Evolutionary conservation across 2,329 filamentous ascomycete genomes (phyloP).

Genomic region (Blumeria graminis): DNA sequence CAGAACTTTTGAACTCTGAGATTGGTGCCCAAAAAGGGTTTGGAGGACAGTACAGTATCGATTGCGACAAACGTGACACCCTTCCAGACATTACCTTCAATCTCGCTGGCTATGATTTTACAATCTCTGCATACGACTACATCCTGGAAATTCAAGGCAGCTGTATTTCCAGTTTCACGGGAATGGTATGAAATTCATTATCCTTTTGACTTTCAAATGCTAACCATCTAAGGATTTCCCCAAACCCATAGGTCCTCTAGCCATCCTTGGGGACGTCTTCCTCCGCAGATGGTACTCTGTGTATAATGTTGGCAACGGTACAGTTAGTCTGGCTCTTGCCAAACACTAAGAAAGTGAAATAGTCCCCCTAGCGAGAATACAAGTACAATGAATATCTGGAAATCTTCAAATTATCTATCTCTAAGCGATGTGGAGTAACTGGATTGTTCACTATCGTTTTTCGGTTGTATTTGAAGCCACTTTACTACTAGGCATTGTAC

Average conservation of each 20-base stretch:
- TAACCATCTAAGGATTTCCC: conserved; percentile 51
- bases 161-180: conserved; percentile 95
- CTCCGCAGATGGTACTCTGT: conserved; percentile 80
- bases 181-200: conserved; percentile 33
- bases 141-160: conserved; percentile 85
- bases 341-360: conserved; percentile 19
- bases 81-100: conserved; percentile 85
- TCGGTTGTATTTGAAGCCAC: too few species aligned
- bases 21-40: conserved; percentile 96
- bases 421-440: too few species aligned
- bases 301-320: conserved; percentile 76
- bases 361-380: too few species aligned
- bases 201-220: conserved; percentile 26
- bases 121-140: conserved; percentile 73
- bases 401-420: too few species aligned
- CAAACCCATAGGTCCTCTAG: conserved; percentile 68
- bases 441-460: too few species aligned
- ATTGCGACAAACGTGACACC: conserved; percentile 59
- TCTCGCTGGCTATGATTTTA: conserved; percentile 79
- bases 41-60: conserved; percentile 88
- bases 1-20: conserved; percentile 90
- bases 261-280: conserved; percentile 79
- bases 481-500: too few species aligned
- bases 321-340: conserved; percentile 71
- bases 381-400: too few species aligned